These are phyloP conservation scores for Podaxis sp. DNA, from an alignment of 768 basidiomycete genomes.

Conservation along the genomic window DNA sequence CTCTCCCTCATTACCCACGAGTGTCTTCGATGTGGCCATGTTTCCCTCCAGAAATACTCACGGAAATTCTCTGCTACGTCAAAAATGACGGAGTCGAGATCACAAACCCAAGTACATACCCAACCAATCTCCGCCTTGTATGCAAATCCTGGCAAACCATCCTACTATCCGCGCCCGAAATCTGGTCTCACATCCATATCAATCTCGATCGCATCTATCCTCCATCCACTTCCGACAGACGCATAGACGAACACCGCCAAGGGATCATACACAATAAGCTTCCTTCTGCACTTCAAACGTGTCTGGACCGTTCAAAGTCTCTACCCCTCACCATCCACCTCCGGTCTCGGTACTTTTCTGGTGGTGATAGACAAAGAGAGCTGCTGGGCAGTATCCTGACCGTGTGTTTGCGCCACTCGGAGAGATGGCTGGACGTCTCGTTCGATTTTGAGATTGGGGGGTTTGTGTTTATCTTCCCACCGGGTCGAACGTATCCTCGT, in stretches of 20 bases:
- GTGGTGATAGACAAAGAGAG: background rate
- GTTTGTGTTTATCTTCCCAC: background rate
- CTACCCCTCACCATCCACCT: background rate
- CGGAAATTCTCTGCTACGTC: background rate
- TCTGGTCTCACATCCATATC: background rate
- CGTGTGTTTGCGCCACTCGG: background rate
- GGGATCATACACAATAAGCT: background rate
- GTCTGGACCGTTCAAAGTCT: background rate
- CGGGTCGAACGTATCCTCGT: background rate
- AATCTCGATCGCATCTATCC: background rate
- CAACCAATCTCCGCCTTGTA: background rate
- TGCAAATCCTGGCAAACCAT: background rate
- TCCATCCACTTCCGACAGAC: background rate
- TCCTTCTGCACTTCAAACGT: background rate
- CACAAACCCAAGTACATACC: background rate
- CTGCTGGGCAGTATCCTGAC: background rate
- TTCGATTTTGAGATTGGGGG: background rate
- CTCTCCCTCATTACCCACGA: too few relatives aligned
- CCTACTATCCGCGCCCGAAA: background rate
- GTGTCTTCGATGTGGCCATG: background rate
- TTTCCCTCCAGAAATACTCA: background rate
- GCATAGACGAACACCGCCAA: background rate
- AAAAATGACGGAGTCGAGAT: background rate
- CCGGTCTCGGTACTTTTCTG: background rate
- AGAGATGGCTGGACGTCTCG: background rate